These are phyloP conservation scores for Naganishia albida DNA, from an alignment of 1,284 basidiomycete genomes.

Conservation along the genomic window DNA sequence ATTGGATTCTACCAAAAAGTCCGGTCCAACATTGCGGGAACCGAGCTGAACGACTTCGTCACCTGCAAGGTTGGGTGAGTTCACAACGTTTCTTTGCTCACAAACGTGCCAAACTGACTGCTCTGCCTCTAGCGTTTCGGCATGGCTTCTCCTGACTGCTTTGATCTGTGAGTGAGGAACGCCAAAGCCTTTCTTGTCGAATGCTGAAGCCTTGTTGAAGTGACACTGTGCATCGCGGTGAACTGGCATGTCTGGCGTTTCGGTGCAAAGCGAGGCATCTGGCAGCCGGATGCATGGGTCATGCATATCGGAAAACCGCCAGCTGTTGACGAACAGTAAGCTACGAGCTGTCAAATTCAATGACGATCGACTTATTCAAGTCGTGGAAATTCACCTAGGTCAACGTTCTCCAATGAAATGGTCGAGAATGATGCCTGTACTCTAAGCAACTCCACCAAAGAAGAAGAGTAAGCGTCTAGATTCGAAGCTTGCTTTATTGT, in stretches of 20 bases:
- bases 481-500: no score
- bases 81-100: conserved; percentile 17
- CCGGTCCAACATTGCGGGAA: conserved; percentile 34
- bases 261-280: background rate
- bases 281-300: conserved; percentile 26
- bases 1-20: conserved; percentile 4
- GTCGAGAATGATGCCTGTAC: no score
- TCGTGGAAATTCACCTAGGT: background rate
- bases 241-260: conserved; percentile 39
- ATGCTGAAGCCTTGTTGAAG: conserved; percentile 30
- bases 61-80: conserved; percentile 25
- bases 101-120: background rate
- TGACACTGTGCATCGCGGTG: conserved; percentile 37
- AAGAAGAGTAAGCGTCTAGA: no score
- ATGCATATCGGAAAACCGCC: background rate
- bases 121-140: conserved; percentile 31
- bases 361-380: background rate
- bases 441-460: no score
- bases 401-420: background rate
- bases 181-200: conserved; percentile 31
- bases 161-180: conserved; percentile 35
- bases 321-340: background rate
- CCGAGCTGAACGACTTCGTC: conserved; percentile 37
- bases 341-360: background rate
- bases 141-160: conserved; percentile 41